Base-by-base conservation (phyloP, 441 rosid genomes). In the Adansonia rubrostipa region DNA sequence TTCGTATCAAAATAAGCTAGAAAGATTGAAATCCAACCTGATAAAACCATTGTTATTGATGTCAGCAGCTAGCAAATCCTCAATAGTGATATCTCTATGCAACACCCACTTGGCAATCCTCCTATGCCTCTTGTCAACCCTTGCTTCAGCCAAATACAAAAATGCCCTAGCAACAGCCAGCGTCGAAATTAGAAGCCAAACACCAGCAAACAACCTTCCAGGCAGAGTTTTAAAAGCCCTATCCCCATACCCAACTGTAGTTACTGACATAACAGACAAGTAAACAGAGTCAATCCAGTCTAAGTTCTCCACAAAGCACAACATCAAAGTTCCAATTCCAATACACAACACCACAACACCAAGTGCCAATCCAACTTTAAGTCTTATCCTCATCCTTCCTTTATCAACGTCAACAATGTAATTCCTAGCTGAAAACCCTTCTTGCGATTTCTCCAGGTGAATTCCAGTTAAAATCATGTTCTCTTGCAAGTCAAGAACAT, bases 201-300 rank as follows among this genome's bases (percentile, higher is more conserved):
- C 66, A 1, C 91, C 90, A 0, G 99, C 97, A 14, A 95, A 95
- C 62, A 92, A 74, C 76, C 99, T 78, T 6, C 99, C 99, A 0
- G 85, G 54, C 42, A 92, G 64, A 0, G 96, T 92, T 82, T 86
- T 84, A 75, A 93, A 95, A 17, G 97, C 97, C 60, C 87, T 79
- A 79, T 95, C 97, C 5, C 97, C 97, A 11, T 91, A 95, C 10
- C 99, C 97, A 20, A 95, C 97, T 0, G 99, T 93, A 0, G 97
- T 95, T 3, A 95, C 97, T 3, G 98, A 93, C 96, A 92, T 92
- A 74, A 95, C 99, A n/a, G 99, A 89, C 84, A 93, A 81, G 78
- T 95, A 95, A 77, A 92, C 77, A 5, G 97, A 89, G 75, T 95
- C 99, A 51, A 95, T 63, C 82, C 91, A 88, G 67, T 78, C 88